Evolutionary conservation across 2,329 filamentous ascomycete genomes (phyloP).

Genomic region (Aspergillus thermomutatus): DNA sequence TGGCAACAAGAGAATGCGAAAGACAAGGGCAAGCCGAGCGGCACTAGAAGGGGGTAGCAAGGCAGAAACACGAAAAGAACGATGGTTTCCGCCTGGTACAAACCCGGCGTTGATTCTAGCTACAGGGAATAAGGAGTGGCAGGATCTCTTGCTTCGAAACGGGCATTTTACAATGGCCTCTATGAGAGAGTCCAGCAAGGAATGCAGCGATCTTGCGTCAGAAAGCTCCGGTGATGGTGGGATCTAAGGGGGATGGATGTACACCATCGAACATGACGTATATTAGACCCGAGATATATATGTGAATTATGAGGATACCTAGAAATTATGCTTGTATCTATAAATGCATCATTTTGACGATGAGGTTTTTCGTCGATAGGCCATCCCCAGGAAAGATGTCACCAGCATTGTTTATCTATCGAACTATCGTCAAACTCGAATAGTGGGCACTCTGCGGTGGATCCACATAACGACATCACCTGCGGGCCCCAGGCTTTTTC

Average conservation of each 20-base stretch:
- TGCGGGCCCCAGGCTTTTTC: neutral
- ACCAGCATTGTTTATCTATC: neutral
- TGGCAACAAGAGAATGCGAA: slow-evolving; percentile 59
- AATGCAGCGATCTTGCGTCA: slow-evolving; percentile 13
- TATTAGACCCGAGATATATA: neutral
- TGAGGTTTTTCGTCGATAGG: neutral
- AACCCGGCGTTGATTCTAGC: slow-evolving; percentile 61
- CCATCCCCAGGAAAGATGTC: no score
- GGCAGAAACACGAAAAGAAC: slow-evolving; percentile 63
- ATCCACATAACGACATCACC: slow-evolving; percentile 2
- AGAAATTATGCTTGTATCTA: neutral
- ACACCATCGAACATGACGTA: neutral
- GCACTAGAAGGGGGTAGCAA: slow-evolving; percentile 73
- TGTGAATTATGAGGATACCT: neutral
- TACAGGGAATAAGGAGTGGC: slow-evolving; percentile 54
- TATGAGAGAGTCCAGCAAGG: slow-evolving; percentile 12
- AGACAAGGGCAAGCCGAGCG: slow-evolving; percentile 70
- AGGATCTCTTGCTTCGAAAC: slow-evolving; percentile 31
- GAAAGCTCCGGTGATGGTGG: slow-evolving; percentile 17
- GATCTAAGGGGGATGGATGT: slow-evolving; percentile 6
- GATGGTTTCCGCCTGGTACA: slow-evolving; percentile 65
- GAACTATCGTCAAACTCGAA: neutral
- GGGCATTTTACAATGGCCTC: slow-evolving; percentile 30
- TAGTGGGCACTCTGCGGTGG: neutral
- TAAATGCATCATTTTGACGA: neutral